These are phyloP conservation scores for Sclerotinia subarctica DNA, from an alignment of 2,329 filamentous ascomycete species.

Conservation along the genomic window DNA sequence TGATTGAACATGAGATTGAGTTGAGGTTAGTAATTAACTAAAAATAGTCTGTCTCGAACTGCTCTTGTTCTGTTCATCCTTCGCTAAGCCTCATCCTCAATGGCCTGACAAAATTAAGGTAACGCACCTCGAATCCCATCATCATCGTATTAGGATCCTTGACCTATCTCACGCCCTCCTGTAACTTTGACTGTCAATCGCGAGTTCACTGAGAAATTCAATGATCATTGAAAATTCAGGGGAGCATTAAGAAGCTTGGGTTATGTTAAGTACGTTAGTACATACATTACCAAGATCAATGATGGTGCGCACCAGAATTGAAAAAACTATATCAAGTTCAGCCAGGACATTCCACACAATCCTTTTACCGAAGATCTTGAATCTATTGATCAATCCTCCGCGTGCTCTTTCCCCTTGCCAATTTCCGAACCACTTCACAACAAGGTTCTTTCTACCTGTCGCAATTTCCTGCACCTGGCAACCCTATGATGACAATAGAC, in stretches of 20 bases:
- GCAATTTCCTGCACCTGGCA: background rate
- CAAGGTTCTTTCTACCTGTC: background rate
- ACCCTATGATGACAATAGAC: background rate
- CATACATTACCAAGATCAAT: background rate
- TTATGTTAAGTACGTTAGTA: background rate
- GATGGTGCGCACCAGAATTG: background rate
- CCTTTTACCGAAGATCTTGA: too few species aligned
- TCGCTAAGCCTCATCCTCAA: conserved; percentile 4
- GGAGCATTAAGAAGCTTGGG: background rate
- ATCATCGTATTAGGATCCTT: too few species aligned
- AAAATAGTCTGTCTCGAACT: background rate
- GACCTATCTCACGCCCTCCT: background rate
- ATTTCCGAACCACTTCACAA: background rate
- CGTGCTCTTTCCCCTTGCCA: background rate
- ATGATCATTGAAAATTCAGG: background rate
- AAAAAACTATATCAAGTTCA: background rate
- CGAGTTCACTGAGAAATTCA: background rate
- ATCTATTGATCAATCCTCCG: background rate
- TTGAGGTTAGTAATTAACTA: background rate
- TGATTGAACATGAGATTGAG: background rate
- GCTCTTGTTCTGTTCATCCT: background rate
- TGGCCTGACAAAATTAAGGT: background rate
- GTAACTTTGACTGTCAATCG: background rate
- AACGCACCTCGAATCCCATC: background rate
- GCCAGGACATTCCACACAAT: background rate